These are phyloP conservation scores for Micractinium conductrix DNA, from an alignment of 139 green algal species.

Conservation along the genomic window DNA sequence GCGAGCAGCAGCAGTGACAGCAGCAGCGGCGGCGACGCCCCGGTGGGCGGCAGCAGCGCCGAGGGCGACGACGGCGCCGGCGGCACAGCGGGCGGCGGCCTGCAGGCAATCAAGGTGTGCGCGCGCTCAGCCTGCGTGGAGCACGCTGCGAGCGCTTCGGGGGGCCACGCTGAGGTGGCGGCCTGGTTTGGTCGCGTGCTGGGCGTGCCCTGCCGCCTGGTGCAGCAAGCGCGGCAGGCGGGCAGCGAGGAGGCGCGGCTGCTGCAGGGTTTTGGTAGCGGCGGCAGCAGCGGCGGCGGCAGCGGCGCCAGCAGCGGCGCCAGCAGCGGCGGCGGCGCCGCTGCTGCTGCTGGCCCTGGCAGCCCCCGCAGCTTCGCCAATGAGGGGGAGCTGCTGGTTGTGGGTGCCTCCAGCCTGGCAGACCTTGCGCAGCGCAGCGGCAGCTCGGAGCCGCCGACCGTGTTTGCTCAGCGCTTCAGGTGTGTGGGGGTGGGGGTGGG, in stretches of 20 bases:
- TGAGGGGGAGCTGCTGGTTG: slow-evolving; percentile 81
- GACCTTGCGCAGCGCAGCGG: slow-evolving; percentile 48
- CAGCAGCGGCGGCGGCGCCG: not conserved
- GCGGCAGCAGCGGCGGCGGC: not conserved
- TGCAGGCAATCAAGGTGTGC: slow-evolving; percentile 2
- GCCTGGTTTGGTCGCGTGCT: slow-evolving; percentile 76
- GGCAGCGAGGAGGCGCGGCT: not conserved
- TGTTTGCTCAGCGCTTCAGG: slow-evolving; percentile 34
- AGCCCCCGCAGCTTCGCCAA: slow-evolving; percentile 76
- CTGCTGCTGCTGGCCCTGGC: not conserved
- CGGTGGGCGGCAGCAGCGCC: slow-evolving; percentile 3
- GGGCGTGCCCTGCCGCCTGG: slow-evolving; percentile 73
- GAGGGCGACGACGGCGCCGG: not conserved
- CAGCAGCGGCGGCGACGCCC: not conserved
- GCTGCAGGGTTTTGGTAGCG: no score
- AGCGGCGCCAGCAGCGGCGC: not conserved
- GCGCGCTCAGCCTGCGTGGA: slow-evolving; percentile 9
- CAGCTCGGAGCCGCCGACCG: not conserved
- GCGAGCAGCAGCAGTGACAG: not conserved
- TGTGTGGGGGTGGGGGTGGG: no score
- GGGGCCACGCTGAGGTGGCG: slow-evolving; percentile 32
- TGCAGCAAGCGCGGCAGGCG: slow-evolving; percentile 56
- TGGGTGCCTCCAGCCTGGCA: slow-evolving; percentile 66
- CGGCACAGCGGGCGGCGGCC: not conserved
- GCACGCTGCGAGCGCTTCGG: not conserved